A percentile compares a stretch with the other conserved stretches of the same genome.
phyloP scores from a whole-genome alignment of 805 yeast genomes.

The Candida boidinii region DNA sequence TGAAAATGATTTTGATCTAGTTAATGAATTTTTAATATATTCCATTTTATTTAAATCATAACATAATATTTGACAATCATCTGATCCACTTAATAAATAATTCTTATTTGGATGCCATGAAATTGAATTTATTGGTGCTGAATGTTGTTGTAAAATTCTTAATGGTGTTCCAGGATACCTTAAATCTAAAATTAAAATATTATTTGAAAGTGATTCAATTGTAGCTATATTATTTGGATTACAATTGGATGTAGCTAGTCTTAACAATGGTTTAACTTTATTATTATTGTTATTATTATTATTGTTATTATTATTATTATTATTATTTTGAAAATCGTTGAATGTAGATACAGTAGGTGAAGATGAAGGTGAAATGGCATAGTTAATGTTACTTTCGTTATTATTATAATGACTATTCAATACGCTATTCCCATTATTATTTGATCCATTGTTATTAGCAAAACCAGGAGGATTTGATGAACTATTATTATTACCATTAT shows the following conservation, averaged over 20 bases:
- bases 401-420: no score
- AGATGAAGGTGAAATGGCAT: no score
- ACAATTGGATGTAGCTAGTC: slow-evolving; percentile 68
- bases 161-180: slow-evolving; percentile 83
- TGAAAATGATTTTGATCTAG: neutral
- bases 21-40: neutral
- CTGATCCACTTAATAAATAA: slow-evolving; percentile 53
- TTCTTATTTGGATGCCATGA: slow-evolving; percentile 79
- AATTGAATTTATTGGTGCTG: slow-evolving; percentile 60
- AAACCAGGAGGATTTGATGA: neutral
- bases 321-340: slow-evolving; percentile 1
- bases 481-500: neutral
- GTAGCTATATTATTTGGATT: slow-evolving; percentile 84
- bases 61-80: slow-evolving; percentile 63
- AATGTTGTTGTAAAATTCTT: slow-evolving; percentile 58
- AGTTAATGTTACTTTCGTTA: neutral
- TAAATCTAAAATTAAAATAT: slow-evolving; percentile 68
- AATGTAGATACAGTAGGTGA: neutral
- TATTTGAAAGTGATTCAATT: slow-evolving; percentile 59
- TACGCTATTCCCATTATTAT: neutral
- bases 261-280: slow-evolving; percentile 44
- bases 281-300: slow-evolving; percentile 1
- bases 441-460: neutral
- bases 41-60: slow-evolving; percentile 47
- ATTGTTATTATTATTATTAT: slow-evolving; percentile 6